These are phyloP conservation scores for Aureobasidium pullulans DNA, from an alignment of 2,329 filamentous ascomycete genomes.

Conservation along the genomic window DNA sequence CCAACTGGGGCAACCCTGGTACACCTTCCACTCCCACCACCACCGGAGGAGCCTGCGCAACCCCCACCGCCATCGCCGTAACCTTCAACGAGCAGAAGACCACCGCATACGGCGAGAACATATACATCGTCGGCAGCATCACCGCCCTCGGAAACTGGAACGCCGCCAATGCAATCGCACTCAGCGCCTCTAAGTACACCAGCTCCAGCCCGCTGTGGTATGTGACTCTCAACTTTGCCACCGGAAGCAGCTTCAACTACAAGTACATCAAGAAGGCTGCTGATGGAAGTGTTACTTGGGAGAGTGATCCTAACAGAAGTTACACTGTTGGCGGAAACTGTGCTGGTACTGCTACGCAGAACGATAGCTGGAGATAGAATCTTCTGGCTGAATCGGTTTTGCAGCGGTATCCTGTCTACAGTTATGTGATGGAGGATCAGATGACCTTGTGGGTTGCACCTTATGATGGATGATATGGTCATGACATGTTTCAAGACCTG, in stretches of 20 bases:
- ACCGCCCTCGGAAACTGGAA: conserved; percentile 57
- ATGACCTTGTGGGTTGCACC: no score
- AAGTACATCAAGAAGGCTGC: conserved; percentile 55
- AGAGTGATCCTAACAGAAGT: conserved; percentile 47
- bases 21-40: conserved; percentile 24
- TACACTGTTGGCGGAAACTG: conserved; percentile 36
- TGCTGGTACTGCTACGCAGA: conserved; percentile 27
- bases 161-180: conserved; percentile 42
- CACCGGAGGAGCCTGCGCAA: conserved; percentile 21
- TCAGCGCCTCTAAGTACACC: conserved; percentile 55
- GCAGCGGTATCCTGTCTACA: no score
- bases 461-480: no score
- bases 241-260: conserved; percentile 54
- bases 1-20: conserved; percentile 25
- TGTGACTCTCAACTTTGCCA: conserved; percentile 46
- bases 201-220: conserved; percentile 55
- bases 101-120: conserved; percentile 55
- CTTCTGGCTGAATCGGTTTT: no score
- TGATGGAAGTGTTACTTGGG: conserved; percentile 55
- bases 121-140: conserved; percentile 58
- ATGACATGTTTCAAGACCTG: no score
- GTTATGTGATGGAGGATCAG: no score
- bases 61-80: conserved; percentile 38
- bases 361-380: conserved; percentile 31
- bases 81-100: conserved; percentile 54